phyloP scores from a whole-genome alignment of 768 basidiomycete species.

The Pleurotus ostreatus region DNA sequence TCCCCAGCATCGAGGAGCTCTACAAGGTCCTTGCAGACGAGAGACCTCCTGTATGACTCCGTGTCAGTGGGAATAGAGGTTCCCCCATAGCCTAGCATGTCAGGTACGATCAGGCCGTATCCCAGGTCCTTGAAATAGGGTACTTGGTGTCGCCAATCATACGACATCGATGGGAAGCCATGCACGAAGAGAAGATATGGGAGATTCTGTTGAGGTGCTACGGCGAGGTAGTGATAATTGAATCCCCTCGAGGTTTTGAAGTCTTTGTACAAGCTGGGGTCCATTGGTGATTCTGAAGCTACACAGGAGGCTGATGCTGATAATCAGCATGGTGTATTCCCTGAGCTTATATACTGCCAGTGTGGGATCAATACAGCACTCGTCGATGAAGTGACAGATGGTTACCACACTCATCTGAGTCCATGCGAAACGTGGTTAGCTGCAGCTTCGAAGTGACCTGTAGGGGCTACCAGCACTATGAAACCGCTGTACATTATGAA shows the following conservation, averaged over 20 bases:
- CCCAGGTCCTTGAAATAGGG: constrained; percentile 31
- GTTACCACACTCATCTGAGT: no score
- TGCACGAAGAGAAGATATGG: constrained; percentile 40
- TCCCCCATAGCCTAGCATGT: constrained; percentile 50
- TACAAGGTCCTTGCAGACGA: constrained; percentile 33
- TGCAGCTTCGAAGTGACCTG: no score
- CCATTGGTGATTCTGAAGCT: neutral
- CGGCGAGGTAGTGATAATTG: constrained; percentile 32
- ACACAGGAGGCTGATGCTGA: neutral
- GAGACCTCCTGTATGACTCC: constrained; percentile 27
- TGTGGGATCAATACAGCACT: no score
- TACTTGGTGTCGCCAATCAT: constrained; percentile 37
- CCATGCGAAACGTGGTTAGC: no score
- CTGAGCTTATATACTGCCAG: neutral
- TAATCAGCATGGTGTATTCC: neutral
- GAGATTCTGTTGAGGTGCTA: constrained; percentile 18
- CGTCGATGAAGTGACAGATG: no score
- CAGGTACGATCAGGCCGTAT: constrained; percentile 44
- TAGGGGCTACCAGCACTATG: no score
- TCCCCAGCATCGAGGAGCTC: constrained; percentile 38
- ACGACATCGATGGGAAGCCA: constrained; percentile 38
- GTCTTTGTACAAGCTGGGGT: constrained; percentile 21
- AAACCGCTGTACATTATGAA: no score
- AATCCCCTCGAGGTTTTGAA: constrained; percentile 25
- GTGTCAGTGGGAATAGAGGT: constrained; percentile 41